Percentiles rank a stretch among this genome's conserved stretches.
Evolutionary conservation across 345 rosid genomes (phyloP).

Genomic region (Theobroma cacao): DNA sequence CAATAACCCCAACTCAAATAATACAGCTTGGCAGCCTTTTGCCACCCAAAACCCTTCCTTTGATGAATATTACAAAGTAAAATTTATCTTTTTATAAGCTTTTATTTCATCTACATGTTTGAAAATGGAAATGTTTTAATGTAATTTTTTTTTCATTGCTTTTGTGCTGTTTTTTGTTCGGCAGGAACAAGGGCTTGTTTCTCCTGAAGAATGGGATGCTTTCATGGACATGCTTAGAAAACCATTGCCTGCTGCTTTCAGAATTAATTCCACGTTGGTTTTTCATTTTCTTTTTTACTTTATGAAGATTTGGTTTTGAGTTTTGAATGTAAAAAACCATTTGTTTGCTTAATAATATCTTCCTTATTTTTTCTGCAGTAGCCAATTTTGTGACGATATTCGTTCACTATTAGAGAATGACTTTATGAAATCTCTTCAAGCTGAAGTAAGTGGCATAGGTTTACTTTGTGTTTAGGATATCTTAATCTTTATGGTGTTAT

Average conservation of each 20-base stretch:
- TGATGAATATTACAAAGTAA: constrained; percentile 90
- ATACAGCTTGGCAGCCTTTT: constrained; percentile 54
- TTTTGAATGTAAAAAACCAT: not conserved
- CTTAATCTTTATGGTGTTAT: not conserved
- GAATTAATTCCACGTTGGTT: constrained; percentile 77
- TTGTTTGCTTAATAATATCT: not conserved
- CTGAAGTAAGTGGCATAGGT: constrained; percentile 46
- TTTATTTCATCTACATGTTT: not conserved
- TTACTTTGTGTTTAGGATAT: not conserved
- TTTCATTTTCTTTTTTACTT: not conserved
- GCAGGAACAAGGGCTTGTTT: constrained; percentile 83
- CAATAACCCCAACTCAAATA: constrained; percentile 22
- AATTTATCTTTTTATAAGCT: not conserved
- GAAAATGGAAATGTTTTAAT: not conserved
- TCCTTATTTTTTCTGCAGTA: constrained; percentile 45
- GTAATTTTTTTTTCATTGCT: not conserved
- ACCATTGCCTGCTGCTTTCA: constrained; percentile 94
- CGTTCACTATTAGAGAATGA: constrained; percentile 73
- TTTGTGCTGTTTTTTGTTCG: not conserved
- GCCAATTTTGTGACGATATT: constrained; percentile 79
- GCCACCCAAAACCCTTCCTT: constrained; percentile 64
- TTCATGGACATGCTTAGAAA: constrained; percentile 70
- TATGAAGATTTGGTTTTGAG: not conserved
- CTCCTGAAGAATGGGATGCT: constrained; percentile 75
- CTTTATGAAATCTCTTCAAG: constrained; percentile 68